These are phyloP conservation scores for Scenedesmus sp. DNA, from an alignment of 163 green algal genomes.

Conservation along the genomic window DNA sequence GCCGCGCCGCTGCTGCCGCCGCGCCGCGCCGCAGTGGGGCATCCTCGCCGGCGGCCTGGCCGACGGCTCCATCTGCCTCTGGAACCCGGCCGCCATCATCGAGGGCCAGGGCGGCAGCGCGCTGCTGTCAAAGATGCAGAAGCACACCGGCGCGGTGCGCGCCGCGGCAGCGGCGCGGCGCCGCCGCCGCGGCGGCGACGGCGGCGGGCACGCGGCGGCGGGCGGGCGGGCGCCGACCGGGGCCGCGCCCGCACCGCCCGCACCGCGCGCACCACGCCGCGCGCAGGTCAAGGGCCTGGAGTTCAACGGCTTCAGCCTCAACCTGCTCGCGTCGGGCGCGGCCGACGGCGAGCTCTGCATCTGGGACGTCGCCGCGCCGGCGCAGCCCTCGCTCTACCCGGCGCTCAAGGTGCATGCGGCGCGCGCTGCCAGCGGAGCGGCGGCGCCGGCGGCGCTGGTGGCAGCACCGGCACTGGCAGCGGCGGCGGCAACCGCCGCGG, in stretches of 20 bases:
- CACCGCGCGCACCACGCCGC: too few relatives aligned
- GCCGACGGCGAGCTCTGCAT: constrained; percentile 89
- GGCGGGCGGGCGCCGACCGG: background rate
- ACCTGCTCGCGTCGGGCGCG: constrained; percentile 92
- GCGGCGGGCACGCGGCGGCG: background rate
- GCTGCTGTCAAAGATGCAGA: constrained; percentile 83
- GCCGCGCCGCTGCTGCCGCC: too few relatives aligned
- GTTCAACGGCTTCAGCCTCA: constrained; percentile 91
- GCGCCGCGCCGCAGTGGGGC: constrained; percentile 83
- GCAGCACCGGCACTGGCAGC: background rate
- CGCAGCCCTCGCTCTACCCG: constrained; percentile 82
- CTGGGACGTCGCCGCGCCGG: constrained; percentile 92
- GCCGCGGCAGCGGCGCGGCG: background rate
- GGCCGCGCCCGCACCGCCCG: too few relatives aligned
- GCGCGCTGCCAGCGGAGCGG: too few relatives aligned
- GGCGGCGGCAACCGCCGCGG: background rate
- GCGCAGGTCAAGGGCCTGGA: constrained; percentile 87
- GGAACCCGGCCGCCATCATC: constrained; percentile 86
- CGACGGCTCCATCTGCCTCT: constrained; percentile 92
- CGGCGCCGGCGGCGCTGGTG: too few relatives aligned
- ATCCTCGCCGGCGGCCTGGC: constrained; percentile 94
- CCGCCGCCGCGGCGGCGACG: background rate
- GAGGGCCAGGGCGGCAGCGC: constrained; percentile 53
- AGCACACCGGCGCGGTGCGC: constrained; percentile 81
- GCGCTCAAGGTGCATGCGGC: constrained; percentile 65